Base-by-base conservation (phyloP, 116 monocot species). In the Phalaenopsis hybrid region DNA sequence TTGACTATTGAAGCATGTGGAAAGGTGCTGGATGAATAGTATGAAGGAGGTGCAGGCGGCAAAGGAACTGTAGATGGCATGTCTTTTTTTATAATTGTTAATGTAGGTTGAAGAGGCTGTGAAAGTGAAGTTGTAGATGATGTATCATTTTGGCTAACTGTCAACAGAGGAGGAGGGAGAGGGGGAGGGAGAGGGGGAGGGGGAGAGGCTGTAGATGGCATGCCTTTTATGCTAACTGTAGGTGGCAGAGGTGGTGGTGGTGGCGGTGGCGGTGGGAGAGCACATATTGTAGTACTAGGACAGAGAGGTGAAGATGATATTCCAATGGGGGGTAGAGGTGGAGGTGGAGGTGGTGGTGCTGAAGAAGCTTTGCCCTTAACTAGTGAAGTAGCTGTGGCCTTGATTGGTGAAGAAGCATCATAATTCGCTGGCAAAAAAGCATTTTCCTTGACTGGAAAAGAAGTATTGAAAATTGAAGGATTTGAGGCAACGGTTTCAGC, bases 81-180 rank as follows among this genome's bases (percentile, higher is more conserved):
- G 48, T 11, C 45, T 9, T 68, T 68, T 10, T 23, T 68, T 4
- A 20, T 68, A 16, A 44, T 18, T 2, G 49, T 31, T 4, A 37
- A 78, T 81, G 82, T 48, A 16, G 85, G 44, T 45, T 75, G 51
- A 63, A 79, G 73, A 81, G 46, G 79, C 49, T 68, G 84, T 41
- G 76, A 10, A 6, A 48, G 48, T 10, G 10, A 82, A 76, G 85
- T 18, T 55, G 82, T 63, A 44, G 65, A 75, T n/a, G n/a, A 34
- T 9, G 21, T 13, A 34, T 31, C 13, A 34, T 31, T 34, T 28
- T 11, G 16, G 31, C 13, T 75, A 81, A 72, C 17, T 20, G 82
- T 75, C 44, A 78, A 59, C 33, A 68, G 81, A 0, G 78, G 43
- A 46, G 82, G 76, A 17, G 69, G 88, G 15, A 69, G 81, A 31